These are phyloP conservation scores for Scenedesmus sp. DNA, from an alignment of 163 green algal species.

Conservation along the genomic window DNA sequence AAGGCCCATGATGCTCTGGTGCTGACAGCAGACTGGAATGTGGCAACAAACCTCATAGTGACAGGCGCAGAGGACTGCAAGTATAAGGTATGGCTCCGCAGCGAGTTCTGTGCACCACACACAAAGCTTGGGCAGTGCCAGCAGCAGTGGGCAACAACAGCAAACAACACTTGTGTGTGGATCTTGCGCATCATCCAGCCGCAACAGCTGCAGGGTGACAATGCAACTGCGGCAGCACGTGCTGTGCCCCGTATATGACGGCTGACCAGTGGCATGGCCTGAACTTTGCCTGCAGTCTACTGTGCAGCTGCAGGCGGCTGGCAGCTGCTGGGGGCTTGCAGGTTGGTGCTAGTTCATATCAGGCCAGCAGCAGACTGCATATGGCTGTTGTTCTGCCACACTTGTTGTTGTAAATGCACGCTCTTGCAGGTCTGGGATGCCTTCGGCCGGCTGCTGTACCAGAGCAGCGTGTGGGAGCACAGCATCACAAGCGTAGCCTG, in stretches of 20 bases:
- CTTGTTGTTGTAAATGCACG: background rate
- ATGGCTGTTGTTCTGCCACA: background rate
- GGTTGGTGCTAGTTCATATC: too few species aligned
- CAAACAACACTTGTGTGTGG: background rate
- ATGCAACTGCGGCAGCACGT: too few species aligned
- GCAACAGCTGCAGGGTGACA: too few species aligned
- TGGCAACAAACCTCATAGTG: slow-evolving; percentile 79
- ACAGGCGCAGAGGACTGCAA: slow-evolving; percentile 85
- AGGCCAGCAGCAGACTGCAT: too few species aligned
- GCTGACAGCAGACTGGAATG: slow-evolving; percentile 83
- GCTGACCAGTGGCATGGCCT: too few species aligned
- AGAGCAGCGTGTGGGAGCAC: slow-evolving; percentile 69
- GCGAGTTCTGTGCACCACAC: background rate
- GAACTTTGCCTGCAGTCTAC: too few species aligned
- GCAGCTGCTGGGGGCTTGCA: too few species aligned
- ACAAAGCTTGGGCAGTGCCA: background rate
- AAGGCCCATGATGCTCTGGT: slow-evolving; percentile 79
- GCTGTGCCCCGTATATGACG: too few species aligned
- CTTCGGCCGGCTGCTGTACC: slow-evolving; percentile 82
- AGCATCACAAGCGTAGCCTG: slow-evolving; percentile 77
- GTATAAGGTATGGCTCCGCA: slow-evolving; percentile 76
- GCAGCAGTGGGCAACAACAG: background rate
- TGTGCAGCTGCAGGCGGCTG: too few species aligned
- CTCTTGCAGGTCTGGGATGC: slow-evolving; percentile 83
- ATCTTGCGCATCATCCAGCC: too few species aligned